Percentiles rank a stretch among this genome's conserved stretches.
Conservation (phyloP, 2,329 filamentous ascomycete genomes). For the Mycogone perniciosa region DNA sequence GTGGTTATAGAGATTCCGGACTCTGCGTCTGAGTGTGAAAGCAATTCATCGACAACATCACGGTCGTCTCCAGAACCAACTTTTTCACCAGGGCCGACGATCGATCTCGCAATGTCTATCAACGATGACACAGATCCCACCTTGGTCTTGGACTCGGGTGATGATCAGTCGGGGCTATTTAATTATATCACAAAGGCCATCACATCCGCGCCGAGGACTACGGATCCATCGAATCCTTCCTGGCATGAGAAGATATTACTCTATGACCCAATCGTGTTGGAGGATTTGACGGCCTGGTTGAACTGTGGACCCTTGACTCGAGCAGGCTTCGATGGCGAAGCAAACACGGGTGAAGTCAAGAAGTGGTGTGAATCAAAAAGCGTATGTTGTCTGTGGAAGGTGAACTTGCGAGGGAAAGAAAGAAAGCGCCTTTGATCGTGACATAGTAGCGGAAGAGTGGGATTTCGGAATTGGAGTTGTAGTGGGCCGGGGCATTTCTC, state of each 20-base stretch:
- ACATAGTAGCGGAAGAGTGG: background rate
- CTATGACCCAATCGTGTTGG: conserved; percentile 83
- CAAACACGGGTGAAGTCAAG: conserved; percentile 62
- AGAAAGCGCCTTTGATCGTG: conserved; percentile 38
- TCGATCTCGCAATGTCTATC: conserved; percentile 39
- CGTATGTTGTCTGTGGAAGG: conserved; percentile 73
- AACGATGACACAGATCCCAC: conserved; percentile 42
- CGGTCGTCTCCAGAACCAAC: conserved; percentile 30
- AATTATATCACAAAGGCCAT: conserved; percentile 50
- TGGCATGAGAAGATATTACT: conserved; percentile 94
- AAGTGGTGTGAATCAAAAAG: conserved; percentile 86
- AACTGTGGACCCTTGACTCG: conserved; percentile 62
- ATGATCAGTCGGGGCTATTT: conserved; percentile 42
- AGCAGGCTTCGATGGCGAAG: conserved; percentile 60
- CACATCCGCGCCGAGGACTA: conserved; percentile 42
- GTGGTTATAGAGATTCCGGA: conserved; percentile 44
- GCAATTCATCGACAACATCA: conserved; percentile 25
- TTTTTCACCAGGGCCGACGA: conserved; percentile 38
- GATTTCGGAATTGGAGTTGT: conserved; percentile 3
- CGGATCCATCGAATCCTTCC: conserved; percentile 47
- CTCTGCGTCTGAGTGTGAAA: conserved; percentile 37
- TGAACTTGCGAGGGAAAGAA: conserved; percentile 45
- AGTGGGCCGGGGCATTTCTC: background rate
- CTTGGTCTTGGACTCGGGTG: conserved; percentile 31
- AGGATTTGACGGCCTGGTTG: conserved; percentile 78